Base-by-base conservation (phyloP, 257 asterid genomes). In the Solanum pinnatisectum region DNA sequence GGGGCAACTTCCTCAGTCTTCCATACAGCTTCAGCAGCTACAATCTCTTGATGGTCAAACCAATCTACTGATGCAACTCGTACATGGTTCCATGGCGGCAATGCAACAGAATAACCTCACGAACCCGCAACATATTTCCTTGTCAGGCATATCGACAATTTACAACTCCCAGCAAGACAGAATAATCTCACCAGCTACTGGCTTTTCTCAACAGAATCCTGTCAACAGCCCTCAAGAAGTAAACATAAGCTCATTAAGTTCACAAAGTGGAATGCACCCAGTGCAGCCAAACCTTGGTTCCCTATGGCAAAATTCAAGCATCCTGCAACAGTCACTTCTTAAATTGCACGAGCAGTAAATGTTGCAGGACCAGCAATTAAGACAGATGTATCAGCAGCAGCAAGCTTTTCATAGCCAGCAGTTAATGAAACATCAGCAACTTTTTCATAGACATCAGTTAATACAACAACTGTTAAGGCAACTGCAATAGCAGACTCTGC, bases 391-490 rank as follows among this genome's bases (percentile, higher is more conserved):
- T n/a, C 87, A 85, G 67, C 96, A 93, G 88, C 67, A 59, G 67
- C 27, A 59, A 59, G 10, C 5, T 20, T 59, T 59, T 59, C 67
- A 59, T 20, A 8, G 67, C 27, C 95, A 91, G 84, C 93, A 91
- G 70, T 91, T 89, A 70, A 94, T 88, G 73, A 92, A 94, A 22
- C 23, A 20, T 59, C 67, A 59, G 84, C 98, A 92, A 87, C 89
- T 94, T 91, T 91, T 92, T 83, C 88, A 94, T 3, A 89, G 87
- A 35, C 98, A 95, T 89, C 98, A 95, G 88, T 27, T 93, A 60
- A 95, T 95, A 86, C 99, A 94, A 89, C 98, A 85, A 52, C 92
- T 67, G 56, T 94, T 94, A 91, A 59, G n/a, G 89, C 90, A 82
- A 88, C 67, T 88, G 90, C 96, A 93, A 91, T 96, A 94, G 90